phyloP scores from a whole-genome alignment of 148 eudicot species.

The Vaccinium corymbosum region DNA sequence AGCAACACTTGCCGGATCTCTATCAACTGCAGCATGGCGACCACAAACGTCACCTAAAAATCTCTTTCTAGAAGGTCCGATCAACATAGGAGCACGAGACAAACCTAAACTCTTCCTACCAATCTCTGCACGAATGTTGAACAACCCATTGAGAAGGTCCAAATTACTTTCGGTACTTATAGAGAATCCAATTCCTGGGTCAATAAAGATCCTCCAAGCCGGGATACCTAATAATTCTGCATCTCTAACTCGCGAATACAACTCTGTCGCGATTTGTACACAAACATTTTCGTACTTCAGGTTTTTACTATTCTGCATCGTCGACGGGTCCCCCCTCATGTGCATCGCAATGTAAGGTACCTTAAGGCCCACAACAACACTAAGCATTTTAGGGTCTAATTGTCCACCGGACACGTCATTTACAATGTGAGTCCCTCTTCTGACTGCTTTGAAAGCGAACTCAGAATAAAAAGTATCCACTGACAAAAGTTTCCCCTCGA shows the following conservation, averaged over 20 bases:
- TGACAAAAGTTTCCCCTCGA: constrained; percentile 64
- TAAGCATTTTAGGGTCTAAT: constrained; percentile 62
- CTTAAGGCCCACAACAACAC: constrained; percentile 49
- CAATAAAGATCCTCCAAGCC: constrained; percentile 76
- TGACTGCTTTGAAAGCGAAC: constrained; percentile 81
- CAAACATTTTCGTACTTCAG: constrained; percentile 64
- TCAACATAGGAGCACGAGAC: constrained; percentile 65
- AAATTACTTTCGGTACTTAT: constrained; percentile 72
- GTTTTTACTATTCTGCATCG: constrained; percentile 75
- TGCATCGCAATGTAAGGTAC: constrained; percentile 87
- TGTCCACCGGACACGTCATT: constrained; percentile 88
- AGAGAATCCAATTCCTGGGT: constrained; percentile 93
- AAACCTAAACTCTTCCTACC: constrained; percentile 59
- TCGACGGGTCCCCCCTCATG: constrained; percentile 88
- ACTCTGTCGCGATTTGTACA: constrained; percentile 55
- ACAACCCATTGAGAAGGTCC: constrained; percentile 58
- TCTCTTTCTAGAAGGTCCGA: constrained; percentile 88
- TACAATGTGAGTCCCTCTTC: constrained; percentile 68
- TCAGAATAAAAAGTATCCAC: constrained; percentile 77
- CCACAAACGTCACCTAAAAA: constrained; percentile 75
- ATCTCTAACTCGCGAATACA: constrained; percentile 37
- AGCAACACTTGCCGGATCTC: constrained; percentile 82
- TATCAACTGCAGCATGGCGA: constrained; percentile 43
- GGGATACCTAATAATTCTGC: constrained; percentile 80
- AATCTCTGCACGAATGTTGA: constrained; percentile 52